A percentile compares a stretch with the other conserved stretches of the same genome.
These are phyloP conservation scores for Chlorella sorokiniana DNA, from an alignment of 139 green algal species.

Conservation along the genomic window DNA sequence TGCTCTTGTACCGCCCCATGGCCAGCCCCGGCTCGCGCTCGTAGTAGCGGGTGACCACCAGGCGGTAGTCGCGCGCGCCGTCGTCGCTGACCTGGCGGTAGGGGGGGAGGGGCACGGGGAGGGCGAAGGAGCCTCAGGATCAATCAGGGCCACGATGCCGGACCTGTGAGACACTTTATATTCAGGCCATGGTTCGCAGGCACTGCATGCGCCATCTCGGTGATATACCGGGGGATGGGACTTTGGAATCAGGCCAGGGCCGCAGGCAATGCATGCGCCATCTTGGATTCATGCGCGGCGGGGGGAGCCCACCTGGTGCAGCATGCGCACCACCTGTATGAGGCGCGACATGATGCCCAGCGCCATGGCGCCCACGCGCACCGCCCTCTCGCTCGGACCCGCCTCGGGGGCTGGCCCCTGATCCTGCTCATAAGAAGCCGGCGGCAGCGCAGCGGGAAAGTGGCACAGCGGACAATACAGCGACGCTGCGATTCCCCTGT, in stretches of 20 bases:
- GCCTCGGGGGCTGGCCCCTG: neutral
- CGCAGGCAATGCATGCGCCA: too few species aligned
- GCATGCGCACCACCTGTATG: constrained; percentile 67
- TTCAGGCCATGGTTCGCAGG: too few species aligned
- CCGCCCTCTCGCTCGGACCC: neutral
- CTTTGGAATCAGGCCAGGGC: too few species aligned
- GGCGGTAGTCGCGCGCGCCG: constrained; percentile 59
- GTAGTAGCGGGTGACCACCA: constrained; percentile 61
- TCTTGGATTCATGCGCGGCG: neutral
- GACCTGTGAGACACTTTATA: too few species aligned
- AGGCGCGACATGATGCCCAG: constrained; percentile 70
- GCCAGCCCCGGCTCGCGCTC: constrained; percentile 13
- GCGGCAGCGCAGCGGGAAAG: neutral
- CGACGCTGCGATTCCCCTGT: too few species aligned
- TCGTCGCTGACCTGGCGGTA: constrained; percentile 36
- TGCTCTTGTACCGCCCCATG: constrained; percentile 21
- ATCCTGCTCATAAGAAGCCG: neutral
- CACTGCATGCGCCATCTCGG: too few species aligned
- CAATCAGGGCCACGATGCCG: too few species aligned
- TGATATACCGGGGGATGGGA: too few species aligned
- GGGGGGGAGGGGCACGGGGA: neutral
- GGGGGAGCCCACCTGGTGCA: constrained; percentile 57
- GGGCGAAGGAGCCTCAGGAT: too few species aligned
- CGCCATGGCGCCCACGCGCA: constrained; percentile 43
- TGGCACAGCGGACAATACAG: too few species aligned